Base-by-base conservation (phyloP, 805 yeast species). In the Cyberlindnera veronae region DNA sequence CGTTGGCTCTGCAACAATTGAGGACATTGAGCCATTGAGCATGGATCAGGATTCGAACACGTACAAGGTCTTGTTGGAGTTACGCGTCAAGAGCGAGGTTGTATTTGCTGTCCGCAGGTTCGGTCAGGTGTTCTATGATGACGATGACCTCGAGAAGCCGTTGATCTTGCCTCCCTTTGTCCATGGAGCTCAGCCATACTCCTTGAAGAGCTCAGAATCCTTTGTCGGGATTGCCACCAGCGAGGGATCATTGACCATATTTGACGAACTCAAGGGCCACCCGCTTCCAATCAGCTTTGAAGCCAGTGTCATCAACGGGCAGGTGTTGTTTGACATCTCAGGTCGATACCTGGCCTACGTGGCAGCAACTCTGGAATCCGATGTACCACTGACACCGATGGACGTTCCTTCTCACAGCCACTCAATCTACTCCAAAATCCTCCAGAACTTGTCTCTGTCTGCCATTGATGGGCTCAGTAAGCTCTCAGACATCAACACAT, bases 391-490 rank as follows among this genome's bases (percentile, higher is more conserved):
- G 11, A 51, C 55, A 2, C 30, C 39, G 13, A 17, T 53, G 34
- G 49, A 53, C 17, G 44, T 54, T 2, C 53, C 57, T 16, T 29
- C 43, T 3, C 45, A 51, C 9, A 51, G 44, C 21, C 48, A 38
- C 9, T 54, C 58, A 5, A 42, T 53, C 7, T 53, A 54, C 29
- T 43, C 51, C 13, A 54, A 45, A 39, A 39, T 79, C 1, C 53
- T 78, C 38, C 68, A 72, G 10, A 63, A 68, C 13, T 49, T 79
- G 12, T 74, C 82, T 2, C 66, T 68, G 40, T 64, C 72, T 3
- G 79, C 84, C 0, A 56, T 78, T 14, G 84, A 76, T 55, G 70
- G 75, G 11, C 49, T 75, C 13, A 60, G 65, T 46, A 68, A 66
- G 47, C 50, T 79, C 7, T 67, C 81, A 0, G 79, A 76, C 41